phyloP scores from a whole-genome alignment of 352 stramenopile genomes.

The Plasmopara muralis region DNA sequence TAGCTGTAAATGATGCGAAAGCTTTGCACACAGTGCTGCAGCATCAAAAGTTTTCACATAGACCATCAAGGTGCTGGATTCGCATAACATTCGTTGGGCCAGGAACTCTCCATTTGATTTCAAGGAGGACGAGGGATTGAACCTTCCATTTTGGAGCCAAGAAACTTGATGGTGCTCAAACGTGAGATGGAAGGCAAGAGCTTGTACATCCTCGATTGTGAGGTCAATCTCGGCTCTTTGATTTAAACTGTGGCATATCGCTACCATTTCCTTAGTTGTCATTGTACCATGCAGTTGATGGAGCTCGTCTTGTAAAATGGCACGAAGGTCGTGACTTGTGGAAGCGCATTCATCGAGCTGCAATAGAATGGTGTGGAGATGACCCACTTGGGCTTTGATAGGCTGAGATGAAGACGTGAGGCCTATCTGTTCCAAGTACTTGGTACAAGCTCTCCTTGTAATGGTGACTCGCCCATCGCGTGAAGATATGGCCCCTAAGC shows the following conservation, averaged over 20 bases:
- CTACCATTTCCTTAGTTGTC: conserved; percentile 17
- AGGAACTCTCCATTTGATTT: conserved; percentile 30
- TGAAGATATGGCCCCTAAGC: conserved; percentile 21
- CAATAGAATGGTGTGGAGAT: conserved; percentile 17
- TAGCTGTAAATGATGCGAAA: conserved; percentile 30
- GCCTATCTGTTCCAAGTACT: conserved; percentile 16
- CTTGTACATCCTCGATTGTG: conserved; percentile 25
- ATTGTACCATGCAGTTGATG: conserved; percentile 47
- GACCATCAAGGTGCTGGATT: conserved; percentile 17
- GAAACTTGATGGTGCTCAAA: conserved; percentile 14
- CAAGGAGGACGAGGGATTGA: background rate
- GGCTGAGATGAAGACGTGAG: background rate
- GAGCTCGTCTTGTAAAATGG: conserved; percentile 30
- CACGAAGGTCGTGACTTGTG: conserved; percentile 7
- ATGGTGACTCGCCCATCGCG: conserved; percentile 9
- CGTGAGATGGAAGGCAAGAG: conserved; percentile 34
- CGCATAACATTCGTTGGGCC: conserved; percentile 21
- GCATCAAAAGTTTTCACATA: conserved; percentile 32
- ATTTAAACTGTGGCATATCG: conserved; percentile 25
- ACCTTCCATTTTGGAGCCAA: background rate
- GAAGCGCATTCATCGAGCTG: conserved; percentile 14
- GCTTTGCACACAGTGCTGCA: conserved; percentile 21
- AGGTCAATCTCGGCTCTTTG: conserved; percentile 23
- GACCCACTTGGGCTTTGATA: background rate
- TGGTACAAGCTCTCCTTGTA: conserved; percentile 13